These are phyloP conservation scores for Penicillium sp. DNA, from an alignment of 2,329 filamentous ascomycete genomes.

Conservation along the genomic window DNA sequence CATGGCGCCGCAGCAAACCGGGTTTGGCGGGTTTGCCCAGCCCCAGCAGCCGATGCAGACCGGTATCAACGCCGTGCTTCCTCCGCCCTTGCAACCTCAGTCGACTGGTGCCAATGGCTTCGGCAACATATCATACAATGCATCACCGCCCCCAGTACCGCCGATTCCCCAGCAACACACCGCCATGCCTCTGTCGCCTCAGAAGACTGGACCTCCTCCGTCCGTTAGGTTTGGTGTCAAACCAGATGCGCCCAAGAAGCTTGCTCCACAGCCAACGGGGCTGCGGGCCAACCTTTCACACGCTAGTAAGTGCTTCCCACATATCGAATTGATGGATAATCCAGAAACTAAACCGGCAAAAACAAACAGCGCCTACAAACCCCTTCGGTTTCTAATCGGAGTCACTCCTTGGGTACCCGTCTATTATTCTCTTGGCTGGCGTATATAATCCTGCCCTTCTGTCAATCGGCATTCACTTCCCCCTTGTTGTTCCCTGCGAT, in stretches of 20 bases:
- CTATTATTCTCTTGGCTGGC: conserved; percentile 9
- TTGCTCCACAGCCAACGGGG: conserved; percentile 82
- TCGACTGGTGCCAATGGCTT: conserved; percentile 50
- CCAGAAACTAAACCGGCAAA: conserved; percentile 12
- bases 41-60: conserved; percentile 49
- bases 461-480: conserved; percentile 4
- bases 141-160: conserved; percentile 51
- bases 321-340: neutral
- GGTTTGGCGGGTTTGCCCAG: conserved; percentile 47
- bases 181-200: conserved; percentile 63
- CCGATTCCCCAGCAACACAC: conserved; percentile 57
- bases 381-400: conserved; percentile 61
- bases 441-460: conserved; percentile 28
- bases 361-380: conserved; percentile 59
- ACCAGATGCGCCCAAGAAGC: conserved; percentile 64
- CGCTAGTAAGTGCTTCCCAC: conserved; percentile 72
- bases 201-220: conserved; percentile 81
- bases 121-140: conserved; percentile 43
- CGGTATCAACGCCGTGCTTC: conserved; percentile 51
- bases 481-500: conserved; percentile 2
- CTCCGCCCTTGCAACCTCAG: conserved; percentile 50
- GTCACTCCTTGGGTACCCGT: neutral
- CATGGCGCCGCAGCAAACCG: conserved; percentile 52
- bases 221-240: conserved; percentile 83
- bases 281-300: conserved; percentile 83